Base-by-base conservation (phyloP, 495 filamentous ascomycete species). In the Hypoxylon trugodes region DNA sequence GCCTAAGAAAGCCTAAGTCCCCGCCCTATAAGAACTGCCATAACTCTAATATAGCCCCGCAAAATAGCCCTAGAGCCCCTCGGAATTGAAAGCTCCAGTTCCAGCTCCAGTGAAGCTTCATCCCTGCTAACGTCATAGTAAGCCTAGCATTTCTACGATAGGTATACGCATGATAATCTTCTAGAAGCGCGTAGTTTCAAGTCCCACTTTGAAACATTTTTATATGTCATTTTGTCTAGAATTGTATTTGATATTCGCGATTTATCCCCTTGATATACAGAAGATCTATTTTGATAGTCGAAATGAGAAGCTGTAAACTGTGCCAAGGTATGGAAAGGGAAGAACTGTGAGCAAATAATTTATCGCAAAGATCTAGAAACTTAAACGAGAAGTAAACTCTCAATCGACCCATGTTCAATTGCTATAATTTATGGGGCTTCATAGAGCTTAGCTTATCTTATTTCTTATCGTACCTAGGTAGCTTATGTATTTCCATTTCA, bases 11-110 rank as follows among this genome's bases (percentile, higher is more conserved):
- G n/a, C n/a, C n/a, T n/a, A n/a, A n/a, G n/a, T n/a, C n/a, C n/a
- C n/a, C n/a, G n/a, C n/a, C n/a, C n/a, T n/a, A n/a, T n/a, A n/a
- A n/a, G n/a, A n/a, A n/a, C 22, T 45, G 41, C 21, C 22, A 45
- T 19, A 45, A 45, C 2, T 45, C 41, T 5, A n/a, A 45, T 26
- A 12, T 10, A 33, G 18, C 49, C 59, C 49, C 49, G 41, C 51
- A 49, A 15, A 35, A 15, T 49, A 38, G 41, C 42, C 38, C 21
- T 8, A 42, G n/a, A n/a, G n/a, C 21, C 24, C 16, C 9, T 42
- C 30, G 45, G 42, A 53, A 38, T 15, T 46, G 32, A 40, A 45
- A 53, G 47, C 57, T 61, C 47, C 19, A 48, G 30, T 8, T 54
- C 33, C 12, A 45, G 18, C 33, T 43, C 16, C 36, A 35, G 13